Evolutionary conservation across 2,329 filamentous ascomycete genomes (phyloP).

Genomic region (Cladophialophora psammophila): DNA sequence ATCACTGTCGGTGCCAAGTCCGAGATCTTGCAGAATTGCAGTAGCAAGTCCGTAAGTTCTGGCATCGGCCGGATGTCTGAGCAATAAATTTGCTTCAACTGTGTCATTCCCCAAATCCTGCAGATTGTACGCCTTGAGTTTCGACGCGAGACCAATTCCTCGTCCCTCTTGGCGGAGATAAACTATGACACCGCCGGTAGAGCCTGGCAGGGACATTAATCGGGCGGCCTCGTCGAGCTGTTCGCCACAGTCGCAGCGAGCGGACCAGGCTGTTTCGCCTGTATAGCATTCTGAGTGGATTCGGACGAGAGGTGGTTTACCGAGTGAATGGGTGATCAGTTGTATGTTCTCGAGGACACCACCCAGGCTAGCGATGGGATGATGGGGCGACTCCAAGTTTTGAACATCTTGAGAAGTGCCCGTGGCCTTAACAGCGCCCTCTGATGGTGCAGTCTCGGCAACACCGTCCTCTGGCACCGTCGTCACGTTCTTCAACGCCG

Average conservation of each 20-base stretch:
- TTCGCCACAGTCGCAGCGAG: conserved; percentile 96
- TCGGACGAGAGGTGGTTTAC: conserved; percentile 75
- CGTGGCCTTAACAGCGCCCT: conserved; percentile 17
- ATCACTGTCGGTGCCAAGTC: conserved; percentile 68
- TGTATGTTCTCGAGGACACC: conserved; percentile 19
- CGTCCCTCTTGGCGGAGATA: conserved; percentile 96
- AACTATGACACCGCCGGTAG: conserved; percentile 84
- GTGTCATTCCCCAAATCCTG: conserved; percentile 98
- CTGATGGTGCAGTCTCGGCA: conserved; percentile 1
- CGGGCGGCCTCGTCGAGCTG: conserved; percentile 95
- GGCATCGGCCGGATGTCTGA: conserved; percentile 93
- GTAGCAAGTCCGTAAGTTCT: conserved; percentile 96
- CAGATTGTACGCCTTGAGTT: conserved; percentile 96
- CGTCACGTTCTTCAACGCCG: conserved; percentile 43
- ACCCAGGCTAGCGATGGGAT: conserved; percentile 20
- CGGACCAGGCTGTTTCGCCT: conserved; percentile 97
- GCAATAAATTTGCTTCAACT: conserved; percentile 89
- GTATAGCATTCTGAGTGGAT: conserved; percentile 99
- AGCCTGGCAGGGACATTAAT: conserved; percentile 76
- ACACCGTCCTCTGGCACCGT: conserved; percentile 33
- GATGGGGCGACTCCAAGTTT: conserved; percentile 19
- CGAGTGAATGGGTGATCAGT: conserved; percentile 6
- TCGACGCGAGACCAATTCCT: conserved; percentile 92
- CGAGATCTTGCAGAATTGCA: conserved; percentile 88
- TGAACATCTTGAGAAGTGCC: conserved; percentile 26